Evolutionary conservation across 345 rosid genomes (phyloP).

Genomic region (Abelmoschus esculentus): DNA sequence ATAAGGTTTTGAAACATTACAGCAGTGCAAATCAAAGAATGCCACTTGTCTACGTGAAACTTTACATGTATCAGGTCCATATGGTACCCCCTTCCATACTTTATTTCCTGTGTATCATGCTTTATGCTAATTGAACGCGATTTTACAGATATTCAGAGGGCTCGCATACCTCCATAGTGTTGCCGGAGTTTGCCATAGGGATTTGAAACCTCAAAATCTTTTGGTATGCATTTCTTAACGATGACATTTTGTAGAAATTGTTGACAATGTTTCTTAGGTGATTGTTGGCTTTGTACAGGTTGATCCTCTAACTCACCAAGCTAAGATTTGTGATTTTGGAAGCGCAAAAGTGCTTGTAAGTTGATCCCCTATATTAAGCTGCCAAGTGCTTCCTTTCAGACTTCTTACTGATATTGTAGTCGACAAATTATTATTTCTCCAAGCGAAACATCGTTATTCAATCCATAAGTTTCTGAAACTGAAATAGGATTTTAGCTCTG

Average conservation of each 20-base stretch:
- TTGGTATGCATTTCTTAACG: conserved; percentile 38
- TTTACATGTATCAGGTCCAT: conserved; percentile 21
- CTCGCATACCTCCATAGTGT: conserved; percentile 71
- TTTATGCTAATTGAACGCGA: neutral
- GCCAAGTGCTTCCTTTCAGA: neutral
- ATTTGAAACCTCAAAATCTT: conserved; percentile 85
- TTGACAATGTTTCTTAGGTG: conserved; percentile 7
- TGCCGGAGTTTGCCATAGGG: conserved; percentile 82
- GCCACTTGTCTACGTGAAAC: conserved; percentile 83
- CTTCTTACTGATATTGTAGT: neutral
- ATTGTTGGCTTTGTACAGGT: conserved; percentile 36
- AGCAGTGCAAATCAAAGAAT: conserved; percentile 66
- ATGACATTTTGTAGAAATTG: neutral
- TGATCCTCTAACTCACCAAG: conserved; percentile 50
- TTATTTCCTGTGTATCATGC: neutral
- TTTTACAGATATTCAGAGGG: conserved; percentile 66
- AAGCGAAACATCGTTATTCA: neutral
- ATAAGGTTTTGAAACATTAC: conserved; percentile 71
- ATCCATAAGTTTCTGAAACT: neutral
- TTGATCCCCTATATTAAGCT: neutral
- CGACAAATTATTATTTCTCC: neutral
- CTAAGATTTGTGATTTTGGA: neutral
- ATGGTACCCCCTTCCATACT: neutral
- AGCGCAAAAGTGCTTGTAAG: neutral
- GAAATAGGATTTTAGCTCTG: neutral